Evolutionary conservation across 352 stramenopile genomes (phyloP).

Genomic region (Globisporangium okanoganense): DNA sequence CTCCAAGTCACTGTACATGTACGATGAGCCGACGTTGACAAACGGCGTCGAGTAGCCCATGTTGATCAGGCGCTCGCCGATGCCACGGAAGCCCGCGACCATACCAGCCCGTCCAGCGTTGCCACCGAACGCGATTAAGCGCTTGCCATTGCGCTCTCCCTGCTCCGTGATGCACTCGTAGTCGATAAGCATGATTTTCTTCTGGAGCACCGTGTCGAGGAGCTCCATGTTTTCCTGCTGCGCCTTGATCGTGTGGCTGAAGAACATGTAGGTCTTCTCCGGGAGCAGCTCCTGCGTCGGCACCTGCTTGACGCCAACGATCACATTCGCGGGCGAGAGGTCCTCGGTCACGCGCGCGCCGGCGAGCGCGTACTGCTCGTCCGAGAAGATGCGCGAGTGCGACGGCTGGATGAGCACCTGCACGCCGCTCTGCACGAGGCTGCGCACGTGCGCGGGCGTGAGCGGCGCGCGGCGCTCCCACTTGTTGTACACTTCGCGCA

Average conservation of each 20-base stretch:
- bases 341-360: constrained; percentile 90
- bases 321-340: constrained; percentile 82
- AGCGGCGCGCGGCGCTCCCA: constrained; percentile 94
- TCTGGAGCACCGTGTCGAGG: constrained; percentile 89
- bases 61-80: constrained; percentile 92
- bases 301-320: constrained; percentile 96
- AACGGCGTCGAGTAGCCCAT: constrained; percentile 93
- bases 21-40: constrained; percentile 90
- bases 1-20: constrained; percentile 93
- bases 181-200: constrained; percentile 93
- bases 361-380: constrained; percentile 88
- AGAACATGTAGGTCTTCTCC: constrained; percentile 96
- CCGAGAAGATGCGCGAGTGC: constrained; percentile 90
- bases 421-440: constrained; percentile 77
- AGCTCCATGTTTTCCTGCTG: constrained; percentile 96
- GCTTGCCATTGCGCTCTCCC: constrained; percentile 67
- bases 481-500: constrained; percentile 94
- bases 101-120: constrained; percentile 94
- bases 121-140: constrained; percentile 92
- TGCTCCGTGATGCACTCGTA: constrained; percentile 95
- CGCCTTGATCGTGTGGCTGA: constrained; percentile 97
- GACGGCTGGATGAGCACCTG: constrained; percentile 94
- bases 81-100: constrained; percentile 91
- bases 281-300: constrained; percentile 72
- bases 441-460: constrained; percentile 86